phyloP scores from a whole-genome alignment of 73 alveolate genomes.

The Paramecium pentaurelia region DNA sequence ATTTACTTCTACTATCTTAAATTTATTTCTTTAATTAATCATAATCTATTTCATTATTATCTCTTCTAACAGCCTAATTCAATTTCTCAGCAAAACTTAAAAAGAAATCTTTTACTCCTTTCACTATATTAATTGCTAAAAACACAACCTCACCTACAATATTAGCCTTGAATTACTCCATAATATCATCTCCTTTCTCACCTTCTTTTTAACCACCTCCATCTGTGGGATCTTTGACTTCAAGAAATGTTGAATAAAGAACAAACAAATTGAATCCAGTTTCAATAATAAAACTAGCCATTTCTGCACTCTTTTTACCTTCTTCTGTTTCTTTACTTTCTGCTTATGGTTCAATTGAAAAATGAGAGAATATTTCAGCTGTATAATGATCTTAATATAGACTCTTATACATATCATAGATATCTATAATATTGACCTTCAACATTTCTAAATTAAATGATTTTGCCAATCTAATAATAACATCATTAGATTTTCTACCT shows the following conservation, averaged over 20 bases:
- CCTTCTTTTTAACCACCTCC: background rate
- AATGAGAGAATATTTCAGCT: slow-evolving; percentile 51
- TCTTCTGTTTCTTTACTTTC: slow-evolving; percentile 11
- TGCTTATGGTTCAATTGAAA: slow-evolving; percentile 22
- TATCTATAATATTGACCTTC: slow-evolving; percentile 53
- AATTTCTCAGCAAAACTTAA: slow-evolving; percentile 38
- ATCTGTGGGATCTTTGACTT: slow-evolving; percentile 57
- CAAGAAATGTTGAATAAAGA: slow-evolving; percentile 53
- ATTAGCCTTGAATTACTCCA: slow-evolving; percentile 44
- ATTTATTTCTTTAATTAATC: slow-evolving; percentile 2
- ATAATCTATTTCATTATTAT: slow-evolving; percentile 47
- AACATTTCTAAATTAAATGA: slow-evolving; percentile 62
- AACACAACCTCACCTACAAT: slow-evolving; percentile 39
- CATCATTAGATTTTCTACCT: slow-evolving; percentile 62
- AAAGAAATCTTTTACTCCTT: slow-evolving; percentile 21
- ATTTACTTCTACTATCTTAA: background rate
- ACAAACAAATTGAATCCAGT: slow-evolving; percentile 62
- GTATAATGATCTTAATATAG: slow-evolving; percentile 22
- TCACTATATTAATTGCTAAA: slow-evolving; percentile 23
- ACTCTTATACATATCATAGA: slow-evolving; percentile 47
- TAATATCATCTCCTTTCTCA: slow-evolving; percentile 54
- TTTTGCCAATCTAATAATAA: slow-evolving; percentile 62
- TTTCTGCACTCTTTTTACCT: background rate
- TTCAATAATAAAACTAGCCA: slow-evolving; percentile 60
- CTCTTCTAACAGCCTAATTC: slow-evolving; percentile 27